Percentiles rank a stretch among this genome's conserved stretches.
These are phyloP conservation scores for Metschnikowia proteae DNA, from an alignment of 805 yeast genomes.

Conservation along the genomic window DNA sequence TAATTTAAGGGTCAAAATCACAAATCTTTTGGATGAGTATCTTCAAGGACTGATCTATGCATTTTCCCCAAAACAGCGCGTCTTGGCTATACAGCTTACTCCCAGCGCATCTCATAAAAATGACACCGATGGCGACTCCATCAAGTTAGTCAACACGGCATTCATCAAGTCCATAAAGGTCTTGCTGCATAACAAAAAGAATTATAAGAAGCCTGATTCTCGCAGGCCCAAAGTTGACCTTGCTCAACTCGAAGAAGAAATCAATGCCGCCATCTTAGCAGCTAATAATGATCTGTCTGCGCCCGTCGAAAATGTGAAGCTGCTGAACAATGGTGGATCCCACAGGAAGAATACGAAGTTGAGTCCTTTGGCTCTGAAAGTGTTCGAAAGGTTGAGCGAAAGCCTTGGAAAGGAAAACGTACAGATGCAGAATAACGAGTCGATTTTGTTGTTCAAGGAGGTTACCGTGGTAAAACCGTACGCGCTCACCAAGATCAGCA, in stretches of 20 bases:
- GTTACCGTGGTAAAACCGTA: conserved; percentile 39
- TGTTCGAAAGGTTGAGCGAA: conserved; percentile 45
- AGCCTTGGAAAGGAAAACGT: conserved; percentile 33
- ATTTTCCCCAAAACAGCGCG: conserved; percentile 47
- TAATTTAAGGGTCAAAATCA: conserved; percentile 48
- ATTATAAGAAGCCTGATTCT: conserved; percentile 20
- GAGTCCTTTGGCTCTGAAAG: conserved; percentile 16
- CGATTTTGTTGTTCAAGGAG: conserved; percentile 39
- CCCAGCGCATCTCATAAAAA: not conserved
- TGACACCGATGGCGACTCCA: conserved; percentile 10
- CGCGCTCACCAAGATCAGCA: conserved; percentile 28
- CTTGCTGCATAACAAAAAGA: conserved; percentile 31
- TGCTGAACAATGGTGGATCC: not conserved
- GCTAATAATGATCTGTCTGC: not conserved
- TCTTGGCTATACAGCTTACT: conserved; percentile 31
- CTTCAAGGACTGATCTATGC: conserved; percentile 64
- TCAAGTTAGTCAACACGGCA: conserved; percentile 8
- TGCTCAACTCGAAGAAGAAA: conserved; percentile 7
- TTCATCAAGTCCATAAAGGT: conserved; percentile 43
- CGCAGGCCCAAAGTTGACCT: conserved; percentile 10
- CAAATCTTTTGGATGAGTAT: conserved; percentile 54
- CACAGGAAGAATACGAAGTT: conserved; percentile 7
- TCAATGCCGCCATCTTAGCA: conserved; percentile 6
- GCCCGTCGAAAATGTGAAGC: conserved; percentile 2
- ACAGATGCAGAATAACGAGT: conserved; percentile 37